phyloP scores from a whole-genome alignment of 495 filamentous ascomycete genomes.

The Penicillium bovifimosum region DNA sequence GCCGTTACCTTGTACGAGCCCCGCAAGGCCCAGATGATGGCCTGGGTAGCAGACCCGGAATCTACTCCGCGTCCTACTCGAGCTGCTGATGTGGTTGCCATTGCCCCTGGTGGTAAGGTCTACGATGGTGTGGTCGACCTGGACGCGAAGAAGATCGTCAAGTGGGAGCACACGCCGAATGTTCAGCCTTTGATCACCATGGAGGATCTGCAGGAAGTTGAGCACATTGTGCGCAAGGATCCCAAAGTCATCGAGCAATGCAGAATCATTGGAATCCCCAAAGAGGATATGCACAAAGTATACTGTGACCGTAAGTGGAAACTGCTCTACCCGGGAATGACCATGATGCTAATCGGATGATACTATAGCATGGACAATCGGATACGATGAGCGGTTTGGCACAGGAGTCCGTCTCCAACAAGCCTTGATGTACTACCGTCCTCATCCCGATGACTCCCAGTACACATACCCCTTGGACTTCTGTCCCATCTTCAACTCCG shows the following conservation, averaged over 20 bases:
- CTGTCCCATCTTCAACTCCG: slow-evolving; percentile 85
- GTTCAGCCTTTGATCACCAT: slow-evolving; percentile 92
- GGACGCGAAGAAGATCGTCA: slow-evolving; percentile 59
- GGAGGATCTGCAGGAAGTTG: slow-evolving; percentile 89
- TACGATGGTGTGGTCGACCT: slow-evolving; percentile 84
- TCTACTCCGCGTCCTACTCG: slow-evolving; percentile 59
- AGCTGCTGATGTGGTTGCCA: slow-evolving; percentile 81
- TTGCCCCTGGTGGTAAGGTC: slow-evolving; percentile 71
- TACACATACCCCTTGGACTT: slow-evolving; percentile 92
- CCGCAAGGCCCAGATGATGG: slow-evolving; percentile 78
- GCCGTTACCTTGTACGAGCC: slow-evolving; percentile 86
- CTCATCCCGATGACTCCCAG: slow-evolving; percentile 78
- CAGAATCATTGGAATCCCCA: slow-evolving; percentile 75
- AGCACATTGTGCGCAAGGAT: slow-evolving; percentile 71
- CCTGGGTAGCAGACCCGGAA: slow-evolving; percentile 66
- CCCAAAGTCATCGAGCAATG: slow-evolving; percentile 93
- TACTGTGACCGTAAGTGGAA: slow-evolving; percentile 73
- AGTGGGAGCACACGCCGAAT: slow-evolving; percentile 73
- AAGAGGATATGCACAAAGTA: slow-evolving; percentile 84
- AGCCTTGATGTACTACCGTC: slow-evolving; percentile 93
- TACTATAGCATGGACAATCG: slow-evolving; percentile 84
- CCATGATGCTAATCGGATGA: background rate
- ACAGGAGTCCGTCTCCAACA: slow-evolving; percentile 78
- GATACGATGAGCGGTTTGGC: slow-evolving; percentile 88
- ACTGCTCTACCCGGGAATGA: background rate